phyloP scores from a whole-genome alignment of 1,284 basidiomycete species.

The Malassezia globosa region DNA sequence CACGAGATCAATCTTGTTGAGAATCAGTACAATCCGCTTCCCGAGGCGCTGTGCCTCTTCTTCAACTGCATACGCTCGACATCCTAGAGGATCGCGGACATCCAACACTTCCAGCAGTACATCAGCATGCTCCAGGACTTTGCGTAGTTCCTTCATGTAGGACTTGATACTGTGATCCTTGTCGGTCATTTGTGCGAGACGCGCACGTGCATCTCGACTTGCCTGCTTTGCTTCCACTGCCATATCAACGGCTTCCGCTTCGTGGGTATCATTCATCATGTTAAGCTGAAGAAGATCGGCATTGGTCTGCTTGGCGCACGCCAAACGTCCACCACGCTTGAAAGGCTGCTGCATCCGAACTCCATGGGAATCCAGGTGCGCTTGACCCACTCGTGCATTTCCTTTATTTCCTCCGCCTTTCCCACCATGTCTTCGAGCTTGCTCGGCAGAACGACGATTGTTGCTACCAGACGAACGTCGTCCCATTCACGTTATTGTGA shows the following conservation, averaged over 20 bases:
- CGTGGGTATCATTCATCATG: background rate
- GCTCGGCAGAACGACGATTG: too few relatives aligned
- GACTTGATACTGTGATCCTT: conserved; percentile 45
- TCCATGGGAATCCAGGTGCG: background rate
- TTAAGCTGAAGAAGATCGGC: conserved; percentile 14
- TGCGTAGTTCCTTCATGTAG: conserved; percentile 57
- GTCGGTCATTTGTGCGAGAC: conserved; percentile 9
- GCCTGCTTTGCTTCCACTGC: background rate
- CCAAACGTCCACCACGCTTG: conserved; percentile 6
- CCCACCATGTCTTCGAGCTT: too few relatives aligned
- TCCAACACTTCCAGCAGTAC: conserved; percentile 55
- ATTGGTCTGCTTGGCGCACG: conserved; percentile 13
- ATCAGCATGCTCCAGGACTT: conserved; percentile 85
- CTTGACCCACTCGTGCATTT: background rate
- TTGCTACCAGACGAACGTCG: too few relatives aligned
- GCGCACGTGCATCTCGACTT: conserved; percentile 1
- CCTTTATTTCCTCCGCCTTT: too few relatives aligned
- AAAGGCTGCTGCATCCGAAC: too few relatives aligned
- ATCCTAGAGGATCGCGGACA: conserved; percentile 50
- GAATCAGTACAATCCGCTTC: conserved; percentile 34
- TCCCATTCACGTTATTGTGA: too few relatives aligned
- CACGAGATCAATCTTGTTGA: conserved; percentile 55
- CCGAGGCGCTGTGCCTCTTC: conserved; percentile 27
- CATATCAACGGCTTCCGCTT: background rate
- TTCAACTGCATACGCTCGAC: conserved; percentile 49